phyloP scores from a whole-genome alignment of 164 flowering plant genomes.

The Houttuynia cordata region DNA sequence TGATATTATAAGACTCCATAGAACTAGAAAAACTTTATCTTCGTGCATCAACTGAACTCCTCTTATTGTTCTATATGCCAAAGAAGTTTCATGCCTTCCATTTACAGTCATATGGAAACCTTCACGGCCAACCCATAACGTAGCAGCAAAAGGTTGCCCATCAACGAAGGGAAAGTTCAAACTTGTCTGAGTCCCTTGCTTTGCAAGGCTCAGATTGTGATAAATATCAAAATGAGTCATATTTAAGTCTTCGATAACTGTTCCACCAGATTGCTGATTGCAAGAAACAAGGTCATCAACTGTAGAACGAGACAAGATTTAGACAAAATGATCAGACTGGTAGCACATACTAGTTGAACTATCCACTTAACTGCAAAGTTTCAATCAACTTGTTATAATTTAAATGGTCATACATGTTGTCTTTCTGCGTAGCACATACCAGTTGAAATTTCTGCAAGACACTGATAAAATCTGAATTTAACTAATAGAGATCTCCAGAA shows the following conservation, averaged over 20 bases:
- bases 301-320: slow-evolving; percentile 15
- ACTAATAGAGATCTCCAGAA: too few relatives aligned
- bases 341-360: too few relatives aligned
- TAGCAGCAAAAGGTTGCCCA: slow-evolving; percentile 65
- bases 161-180: slow-evolving; percentile 62
- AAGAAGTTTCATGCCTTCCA: slow-evolving; percentile 92
- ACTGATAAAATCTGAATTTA: too few relatives aligned
- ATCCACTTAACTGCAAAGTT: too few relatives aligned
- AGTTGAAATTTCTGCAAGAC: too few relatives aligned
- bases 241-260: slow-evolving; percentile 23
- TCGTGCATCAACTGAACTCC: slow-evolving; percentile 2
- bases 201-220: slow-evolving; percentile 22
- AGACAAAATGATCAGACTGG: not conserved
- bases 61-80: slow-evolving; percentile 71
- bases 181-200: slow-evolving; percentile 26
- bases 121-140: slow-evolving; percentile 82
- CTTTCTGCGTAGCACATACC: too few relatives aligned
- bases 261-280: slow-evolving; percentile 45
- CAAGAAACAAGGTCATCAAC: slow-evolving; percentile 78
- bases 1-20: too few relatives aligned
- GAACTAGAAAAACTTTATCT: not conserved
- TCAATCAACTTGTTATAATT: too few relatives aligned
- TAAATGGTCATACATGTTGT: too few relatives aligned
- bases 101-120: slow-evolving; percentile 91
- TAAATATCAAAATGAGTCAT: slow-evolving; percentile 8